phyloP scores from a whole-genome alignment of 345 rosid genomes.

The Sisymbrium altissimum region DNA sequence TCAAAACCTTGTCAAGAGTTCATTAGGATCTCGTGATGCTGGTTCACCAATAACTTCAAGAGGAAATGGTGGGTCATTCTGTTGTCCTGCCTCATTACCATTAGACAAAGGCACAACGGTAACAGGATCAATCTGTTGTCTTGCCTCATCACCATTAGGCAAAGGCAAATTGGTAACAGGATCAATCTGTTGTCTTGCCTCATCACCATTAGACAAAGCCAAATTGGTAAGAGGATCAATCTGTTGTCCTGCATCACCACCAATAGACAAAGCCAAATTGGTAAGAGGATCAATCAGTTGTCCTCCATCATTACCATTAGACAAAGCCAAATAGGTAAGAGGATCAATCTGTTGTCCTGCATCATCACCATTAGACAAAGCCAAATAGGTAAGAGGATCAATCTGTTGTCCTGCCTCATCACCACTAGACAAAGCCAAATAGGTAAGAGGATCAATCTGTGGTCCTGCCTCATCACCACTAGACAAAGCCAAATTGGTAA shows the following conservation, averaged over 20 bases:
- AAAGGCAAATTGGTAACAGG: too few relatives aligned
- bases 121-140: constrained; percentile 37
- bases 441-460: constrained; percentile 41
- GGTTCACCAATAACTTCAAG: constrained; percentile 41
- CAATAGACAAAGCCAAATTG: constrained; percentile 40
- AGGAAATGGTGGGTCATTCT: constrained; percentile 44
- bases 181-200: constrained; percentile 36
- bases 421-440: constrained; percentile 40
- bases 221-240: too few relatives aligned
- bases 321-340: too few relatives aligned
- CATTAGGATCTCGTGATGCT: constrained; percentile 13
- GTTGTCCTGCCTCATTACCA: constrained; percentile 43
- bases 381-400: too few relatives aligned
- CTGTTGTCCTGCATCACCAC: constrained; percentile 41
- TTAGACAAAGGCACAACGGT: constrained; percentile 27
- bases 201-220: constrained; percentile 46
- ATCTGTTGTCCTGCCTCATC: constrained; percentile 43
- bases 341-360: constrained; percentile 37
- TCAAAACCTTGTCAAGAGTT: constrained; percentile 18
- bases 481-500: too few relatives aligned
- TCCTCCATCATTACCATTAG: constrained; percentile 45
- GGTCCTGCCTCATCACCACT: constrained; percentile 43
- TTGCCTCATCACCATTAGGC: constrained; percentile 43
- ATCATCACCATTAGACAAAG: constrained; percentile 43
- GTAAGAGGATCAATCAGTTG: constrained; percentile 41